phyloP scores from a whole-genome alignment of 768 basidiomycete species.

The Suillus ampliporus region DNA sequence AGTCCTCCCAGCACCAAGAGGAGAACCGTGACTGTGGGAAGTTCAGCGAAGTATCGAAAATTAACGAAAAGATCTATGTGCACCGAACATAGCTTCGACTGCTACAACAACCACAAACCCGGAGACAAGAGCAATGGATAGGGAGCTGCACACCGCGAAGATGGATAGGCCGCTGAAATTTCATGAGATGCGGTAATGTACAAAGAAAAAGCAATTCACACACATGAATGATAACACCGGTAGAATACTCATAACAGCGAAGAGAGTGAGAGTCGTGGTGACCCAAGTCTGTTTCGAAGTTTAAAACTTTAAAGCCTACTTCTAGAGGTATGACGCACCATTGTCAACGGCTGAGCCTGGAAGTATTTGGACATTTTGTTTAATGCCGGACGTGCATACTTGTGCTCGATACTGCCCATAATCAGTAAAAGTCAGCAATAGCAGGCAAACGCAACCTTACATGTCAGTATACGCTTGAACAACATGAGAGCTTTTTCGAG shows the following conservation, averaged over 20 bases:
- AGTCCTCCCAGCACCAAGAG: constrained; percentile 38
- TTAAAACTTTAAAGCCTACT: constrained; percentile 18
- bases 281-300: constrained; percentile 44
- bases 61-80: neutral
- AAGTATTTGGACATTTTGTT: constrained; percentile 24
- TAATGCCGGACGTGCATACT: constrained; percentile 50
- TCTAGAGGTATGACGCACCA: constrained; percentile 23
- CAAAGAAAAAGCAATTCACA: constrained; percentile 20
- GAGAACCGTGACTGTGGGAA: constrained; percentile 39
- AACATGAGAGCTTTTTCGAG: constrained; percentile 31
- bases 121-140: constrained; percentile 43
- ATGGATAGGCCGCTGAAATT: constrained; percentile 37
- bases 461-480: constrained; percentile 38
- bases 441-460: constrained; percentile 18
- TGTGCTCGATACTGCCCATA: constrained; percentile 45
- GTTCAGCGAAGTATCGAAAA: constrained; percentile 7
- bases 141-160: constrained; percentile 41
- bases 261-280: constrained; percentile 30
- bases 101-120: constrained; percentile 38
- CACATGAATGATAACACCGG: constrained; percentile 47
- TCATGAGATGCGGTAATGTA: constrained; percentile 16
- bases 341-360: constrained; percentile 28
- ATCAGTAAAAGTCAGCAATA: neutral
- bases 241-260: constrained; percentile 42
- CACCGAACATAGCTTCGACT: constrained; percentile 38